phyloP scores from a whole-genome alignment of 768 basidiomycete genomes.

The Psilocybe subaeruginosa region DNA sequence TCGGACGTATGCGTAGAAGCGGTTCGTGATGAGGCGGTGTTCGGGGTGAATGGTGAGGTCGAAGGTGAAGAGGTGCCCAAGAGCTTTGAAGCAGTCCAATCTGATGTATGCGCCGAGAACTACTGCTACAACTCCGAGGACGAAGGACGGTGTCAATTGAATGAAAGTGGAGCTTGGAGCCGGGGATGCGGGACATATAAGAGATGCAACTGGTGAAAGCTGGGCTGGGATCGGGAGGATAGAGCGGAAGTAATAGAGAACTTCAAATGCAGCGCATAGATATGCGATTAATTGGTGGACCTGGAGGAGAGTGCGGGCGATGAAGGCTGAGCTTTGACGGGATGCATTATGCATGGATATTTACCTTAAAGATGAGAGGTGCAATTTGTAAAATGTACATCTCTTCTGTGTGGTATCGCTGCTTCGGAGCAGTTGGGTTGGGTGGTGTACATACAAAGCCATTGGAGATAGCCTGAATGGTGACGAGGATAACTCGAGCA shows the following conservation, averaged over 20 bases:
- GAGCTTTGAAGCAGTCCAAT: conserved; percentile 53
- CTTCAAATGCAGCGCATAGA: conserved; percentile 53
- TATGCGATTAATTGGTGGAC: conserved; percentile 53
- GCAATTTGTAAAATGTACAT: conserved; percentile 57
- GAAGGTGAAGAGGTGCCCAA: conserved; percentile 60
- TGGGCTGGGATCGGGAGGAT: conserved; percentile 33
- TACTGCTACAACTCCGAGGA: conserved; percentile 46
- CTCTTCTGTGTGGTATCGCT: conserved; percentile 56
- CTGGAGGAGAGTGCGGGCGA: conserved; percentile 28
- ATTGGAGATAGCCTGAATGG: conserved; percentile 52
- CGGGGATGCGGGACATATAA: conserved; percentile 33
- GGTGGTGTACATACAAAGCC: conserved; percentile 59
- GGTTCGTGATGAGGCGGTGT: conserved; percentile 53
- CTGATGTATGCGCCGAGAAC: conserved; percentile 50
- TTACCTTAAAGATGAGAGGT: conserved; percentile 57
- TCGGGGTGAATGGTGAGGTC: conserved; percentile 57
- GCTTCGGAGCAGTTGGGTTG: conserved; percentile 52
- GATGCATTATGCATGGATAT: neutral
- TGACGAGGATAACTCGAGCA: conserved; percentile 47
- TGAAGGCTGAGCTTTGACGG: neutral
- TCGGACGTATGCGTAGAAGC: conserved; percentile 54
- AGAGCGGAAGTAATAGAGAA: conserved; percentile 40
- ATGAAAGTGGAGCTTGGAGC: conserved; percentile 29
- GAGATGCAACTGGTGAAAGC: conserved; percentile 28
- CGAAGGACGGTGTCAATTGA: conserved; percentile 43